Conservation (phyloP, 192 early-diverging fungal species). For the Thoreauomyces humboldtii region DNA sequence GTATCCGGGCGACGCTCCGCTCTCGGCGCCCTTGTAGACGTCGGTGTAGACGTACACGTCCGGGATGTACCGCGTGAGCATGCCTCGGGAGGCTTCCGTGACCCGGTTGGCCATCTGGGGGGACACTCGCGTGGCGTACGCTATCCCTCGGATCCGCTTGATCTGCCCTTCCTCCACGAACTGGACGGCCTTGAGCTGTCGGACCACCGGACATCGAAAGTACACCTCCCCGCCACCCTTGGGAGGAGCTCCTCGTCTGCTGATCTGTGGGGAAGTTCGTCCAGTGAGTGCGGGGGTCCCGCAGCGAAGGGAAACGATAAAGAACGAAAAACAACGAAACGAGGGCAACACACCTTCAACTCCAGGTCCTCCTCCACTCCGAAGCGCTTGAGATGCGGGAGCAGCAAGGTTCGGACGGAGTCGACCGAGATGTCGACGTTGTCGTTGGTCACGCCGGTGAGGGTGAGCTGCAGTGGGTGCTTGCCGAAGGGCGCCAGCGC, state of each 20-base stretch:
- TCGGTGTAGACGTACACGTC: slow-evolving; percentile 98
- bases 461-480: slow-evolving; percentile 71
- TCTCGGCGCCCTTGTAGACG: slow-evolving; percentile 94
- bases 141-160: slow-evolving; percentile 92
- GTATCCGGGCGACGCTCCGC: slow-evolving; percentile 82
- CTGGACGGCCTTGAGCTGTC: slow-evolving; percentile 69
- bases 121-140: slow-evolving; percentile 86
- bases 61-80: slow-evolving; percentile 91
- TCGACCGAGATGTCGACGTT: slow-evolving; percentile 92
- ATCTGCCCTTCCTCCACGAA: slow-evolving; percentile 84
- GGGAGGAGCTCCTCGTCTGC: slow-evolving; percentile 85
- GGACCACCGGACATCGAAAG: slow-evolving; percentile 83
- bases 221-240: slow-evolving; percentile 87
- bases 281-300: slow-evolving; percentile 7
- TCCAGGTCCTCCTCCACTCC: slow-evolving; percentile 82
- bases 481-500: slow-evolving; percentile 93
- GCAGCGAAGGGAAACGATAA: background rate
- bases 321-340: too few species aligned
- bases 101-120: slow-evolving; percentile 94
- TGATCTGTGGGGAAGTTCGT: too few species aligned
- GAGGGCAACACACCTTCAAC: slow-evolving; percentile 67
- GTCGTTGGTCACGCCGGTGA: slow-evolving; percentile 92
- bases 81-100: slow-evolving; percentile 78
- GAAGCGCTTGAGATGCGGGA: slow-evolving; percentile 82
- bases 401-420: slow-evolving; percentile 82